Base-by-base conservation (phyloP, 495 filamentous ascomycete species). In the Geopyxis carbonaria region DNA sequence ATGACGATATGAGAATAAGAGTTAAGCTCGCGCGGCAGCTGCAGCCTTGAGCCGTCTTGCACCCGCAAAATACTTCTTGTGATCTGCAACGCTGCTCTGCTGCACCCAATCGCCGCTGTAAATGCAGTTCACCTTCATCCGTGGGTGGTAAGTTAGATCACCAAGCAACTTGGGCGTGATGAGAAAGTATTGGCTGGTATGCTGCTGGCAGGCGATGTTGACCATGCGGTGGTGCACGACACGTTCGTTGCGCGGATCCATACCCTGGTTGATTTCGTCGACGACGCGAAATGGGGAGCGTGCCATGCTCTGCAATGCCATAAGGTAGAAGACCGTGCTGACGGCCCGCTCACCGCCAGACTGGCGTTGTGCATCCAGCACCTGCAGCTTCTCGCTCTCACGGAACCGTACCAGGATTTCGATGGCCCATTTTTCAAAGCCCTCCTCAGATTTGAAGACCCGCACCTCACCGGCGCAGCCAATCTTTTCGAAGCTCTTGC, bases 231-330 rank as follows among this genome's bases (percentile, higher is more conserved):
- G 81, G 60, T 99, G 89, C 9, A 95, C 91, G 69, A 94, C 85
- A 30, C 89, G 75, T 62, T 97, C 89, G 60, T 97, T 97, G 31
- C 91, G 73, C 16, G 91, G 87, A 60, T 97, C 89, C 89, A 97
- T 97, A 44, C 89, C 89, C 63, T 97, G 89, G 51, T 97, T 97
- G 63, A 97, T 97, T 61, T 97, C 89, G 61, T 97, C 89, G 39
- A 99, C 89, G 28, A 95, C 89, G 38, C 89, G 85, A 75, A 99
- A 99, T n/a, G 89, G 89, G 2, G 83, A 80, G 46, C 82, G 81
- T 2, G 89, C 86, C 47, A 95, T 75, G 13, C 80, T 79, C 58
- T 99, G 89, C 6, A 99, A 70, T 1, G 91, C 81, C 87, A 99
- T 95, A 45, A 99, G 81, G 60, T 94, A 99, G 69, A 94, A 99